A percentile compares a stretch with the other conserved stretches of the same genome.
Evolutionary conservation across 768 basidiomycete species (phyloP).

Genomic region (Rhizopogon rudus): DNA sequence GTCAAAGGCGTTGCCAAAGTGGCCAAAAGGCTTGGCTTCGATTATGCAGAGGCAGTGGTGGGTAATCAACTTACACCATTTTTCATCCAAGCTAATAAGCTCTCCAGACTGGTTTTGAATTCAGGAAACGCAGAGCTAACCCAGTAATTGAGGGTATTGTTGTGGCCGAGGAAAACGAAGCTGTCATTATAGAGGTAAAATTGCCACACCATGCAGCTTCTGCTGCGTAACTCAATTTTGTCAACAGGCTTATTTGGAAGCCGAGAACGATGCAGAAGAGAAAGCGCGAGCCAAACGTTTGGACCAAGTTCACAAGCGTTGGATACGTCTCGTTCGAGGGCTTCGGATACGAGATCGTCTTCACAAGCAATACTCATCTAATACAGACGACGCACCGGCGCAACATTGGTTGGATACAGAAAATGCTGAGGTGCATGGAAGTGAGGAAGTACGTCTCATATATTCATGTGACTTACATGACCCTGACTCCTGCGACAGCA

Average conservation of each 20-base stretch:
- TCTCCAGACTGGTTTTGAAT: constrained; percentile 88
- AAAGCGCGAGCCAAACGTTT: constrained; percentile 71
- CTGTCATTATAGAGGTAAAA: constrained; percentile 64
- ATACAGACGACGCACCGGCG: constrained; percentile 4
- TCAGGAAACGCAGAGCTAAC: constrained; percentile 85
- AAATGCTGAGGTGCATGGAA: constrained; percentile 15
- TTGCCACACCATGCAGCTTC: constrained; percentile 12
- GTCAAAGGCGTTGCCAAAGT: constrained; percentile 87
- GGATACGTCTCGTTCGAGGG: constrained; percentile 85
- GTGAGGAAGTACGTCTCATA: constrained; percentile 16
- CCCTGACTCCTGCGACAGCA: constrained; percentile 8
- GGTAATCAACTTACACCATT: constrained; percentile 29
- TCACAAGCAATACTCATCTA: constrained; percentile 64
- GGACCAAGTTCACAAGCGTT: constrained; percentile 80
- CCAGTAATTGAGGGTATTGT: constrained; percentile 87
- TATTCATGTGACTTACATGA: not conserved
- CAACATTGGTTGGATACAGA: constrained; percentile 10
- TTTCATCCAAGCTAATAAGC: constrained; percentile 1
- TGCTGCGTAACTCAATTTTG: constrained; percentile 2
- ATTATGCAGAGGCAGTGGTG: constrained; percentile 95
- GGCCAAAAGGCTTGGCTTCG: constrained; percentile 80
- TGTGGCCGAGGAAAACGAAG: constrained; percentile 76
- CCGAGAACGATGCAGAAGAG: constrained; percentile 72
- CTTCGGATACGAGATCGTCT: constrained; percentile 81
- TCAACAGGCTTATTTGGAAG: constrained; percentile 77